Base-by-base conservation (phyloP, 441 rosid species). In the Biscutella laevigata region DNA sequence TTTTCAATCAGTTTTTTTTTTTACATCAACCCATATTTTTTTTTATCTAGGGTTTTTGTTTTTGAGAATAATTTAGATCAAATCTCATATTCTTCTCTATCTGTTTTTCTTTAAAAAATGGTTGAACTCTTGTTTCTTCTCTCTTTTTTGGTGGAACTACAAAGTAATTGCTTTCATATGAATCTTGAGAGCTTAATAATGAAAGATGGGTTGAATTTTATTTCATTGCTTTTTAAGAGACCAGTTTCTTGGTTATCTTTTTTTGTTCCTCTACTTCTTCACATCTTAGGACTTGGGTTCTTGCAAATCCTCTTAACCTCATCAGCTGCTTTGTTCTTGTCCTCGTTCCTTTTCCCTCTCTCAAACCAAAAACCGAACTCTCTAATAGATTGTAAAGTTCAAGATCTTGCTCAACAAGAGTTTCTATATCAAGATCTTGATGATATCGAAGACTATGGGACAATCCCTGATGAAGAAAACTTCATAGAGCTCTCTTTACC, bases 401-500 rank as follows among this genome's bases (percentile, higher is more conserved):
- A 42, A 55, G 50, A 51, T 11, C 58, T 32, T 12, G 27, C 26
- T 53, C 35, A 19, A 42, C 38, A 19, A 42, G 16, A n/a, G 14
- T 50, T 22, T 28, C 25, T 46, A 48, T 2, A 22, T 22, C 25
- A 22, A 22, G 25, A 22, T 22, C 25, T 22, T 4, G 25, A 30
- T 17, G 27, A 17, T 11, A 19, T 4, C 22, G 73, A 50, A 28
- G 86, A 81, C 0, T 81, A 82, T 4, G 86, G 77, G 20, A 77
- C 79, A 4, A 84, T 90, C 15, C 80, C 90, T 4, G 92, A 90
- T 19, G 95, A 87, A 58, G 98, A 84, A 45, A 76, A 85, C 61
- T 78, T 87, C 29, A 79, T 91, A 43, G 98, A 91, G 74, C 80
- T 91, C 41, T 73, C 90, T 4, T 81, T 87, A 48, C 88, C 92